phyloP scores from a whole-genome alignment of 2,329 filamentous ascomycete species.

The Akanthomyces uredinophilus region DNA sequence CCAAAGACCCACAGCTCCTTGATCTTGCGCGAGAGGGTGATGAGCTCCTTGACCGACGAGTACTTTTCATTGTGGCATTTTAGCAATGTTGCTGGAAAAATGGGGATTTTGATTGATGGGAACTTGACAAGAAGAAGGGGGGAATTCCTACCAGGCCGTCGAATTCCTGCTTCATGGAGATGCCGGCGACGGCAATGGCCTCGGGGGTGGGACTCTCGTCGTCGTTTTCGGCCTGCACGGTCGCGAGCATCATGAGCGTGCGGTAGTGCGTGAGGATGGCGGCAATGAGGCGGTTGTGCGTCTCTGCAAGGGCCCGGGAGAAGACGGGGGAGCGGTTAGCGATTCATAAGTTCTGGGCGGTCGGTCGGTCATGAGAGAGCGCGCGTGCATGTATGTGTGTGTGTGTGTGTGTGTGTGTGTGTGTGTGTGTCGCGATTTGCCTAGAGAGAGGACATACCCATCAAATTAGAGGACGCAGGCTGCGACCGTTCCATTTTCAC shows the following conservation, averaged over 20 bases:
- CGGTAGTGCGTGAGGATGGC: conserved; percentile 41
- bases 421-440: too few species aligned
- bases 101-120: too few species aligned
- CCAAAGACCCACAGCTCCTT: conserved; percentile 44
- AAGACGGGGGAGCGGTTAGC: too few species aligned
- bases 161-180: conserved; percentile 42
- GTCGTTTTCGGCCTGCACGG: conserved; percentile 37
- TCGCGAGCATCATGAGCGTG: conserved; percentile 39
- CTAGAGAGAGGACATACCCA: conserved; percentile 24
- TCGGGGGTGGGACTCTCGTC: conserved; percentile 35
- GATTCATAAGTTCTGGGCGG: too few species aligned
- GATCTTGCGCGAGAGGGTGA: conserved; percentile 38
- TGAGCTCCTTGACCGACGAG: conserved; percentile 40
- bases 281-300: conserved; percentile 40
- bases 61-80: conserved; percentile 30
- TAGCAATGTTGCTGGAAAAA: background rate
- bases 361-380: background rate
- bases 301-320: conserved; percentile 28
- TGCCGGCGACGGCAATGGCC: conserved; percentile 37
- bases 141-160: conserved; percentile 33
- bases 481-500: conserved; percentile 31
- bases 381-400: background rate
- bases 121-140: background rate
- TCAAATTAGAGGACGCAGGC: conserved; percentile 29
- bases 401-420: too few species aligned